Conservation (phyloP, 768 basidiomycete species). For the Lactarius sp. region DNA sequence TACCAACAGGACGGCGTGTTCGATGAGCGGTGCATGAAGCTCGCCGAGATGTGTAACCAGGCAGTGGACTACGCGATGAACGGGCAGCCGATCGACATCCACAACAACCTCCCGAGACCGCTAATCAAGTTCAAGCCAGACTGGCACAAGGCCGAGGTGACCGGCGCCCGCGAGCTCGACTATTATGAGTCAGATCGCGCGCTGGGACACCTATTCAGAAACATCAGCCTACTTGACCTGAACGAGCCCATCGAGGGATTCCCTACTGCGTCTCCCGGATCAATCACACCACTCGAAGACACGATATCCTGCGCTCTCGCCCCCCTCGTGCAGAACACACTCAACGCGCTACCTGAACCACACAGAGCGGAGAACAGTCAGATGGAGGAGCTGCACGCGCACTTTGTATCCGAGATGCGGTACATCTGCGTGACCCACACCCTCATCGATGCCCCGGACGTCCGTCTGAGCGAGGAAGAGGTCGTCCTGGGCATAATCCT, state of each 20-base stretch:
- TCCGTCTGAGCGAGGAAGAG: neutral
- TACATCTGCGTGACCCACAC: neutral
- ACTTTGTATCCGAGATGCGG: neutral
- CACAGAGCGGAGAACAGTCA: neutral
- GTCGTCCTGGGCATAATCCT: slow-evolving; percentile 1
- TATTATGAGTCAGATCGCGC: slow-evolving; percentile 4
- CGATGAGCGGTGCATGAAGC: neutral
- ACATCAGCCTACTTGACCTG: slow-evolving; percentile 45
- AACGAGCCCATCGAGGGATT: slow-evolving; percentile 26
- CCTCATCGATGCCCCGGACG: neutral
- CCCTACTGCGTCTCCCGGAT: neutral
- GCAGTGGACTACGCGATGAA: neutral
- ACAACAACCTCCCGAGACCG: neutral
- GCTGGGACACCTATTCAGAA: slow-evolving; percentile 1
- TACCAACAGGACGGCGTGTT: neutral
- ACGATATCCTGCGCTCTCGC: slow-evolving; percentile 4
- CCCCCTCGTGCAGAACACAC: neutral
- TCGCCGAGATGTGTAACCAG: neutral
- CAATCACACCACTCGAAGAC: neutral
- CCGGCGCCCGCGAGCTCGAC: neutral
- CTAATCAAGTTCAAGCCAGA: neutral
- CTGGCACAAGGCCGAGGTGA: slow-evolving; percentile 1
- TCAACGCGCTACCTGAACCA: neutral
- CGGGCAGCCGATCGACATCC: neutral
- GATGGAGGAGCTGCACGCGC: neutral